Evolutionary conservation across 2,329 filamentous ascomycete genomes (phyloP).

Genomic region (Verticillium isaacii): DNA sequence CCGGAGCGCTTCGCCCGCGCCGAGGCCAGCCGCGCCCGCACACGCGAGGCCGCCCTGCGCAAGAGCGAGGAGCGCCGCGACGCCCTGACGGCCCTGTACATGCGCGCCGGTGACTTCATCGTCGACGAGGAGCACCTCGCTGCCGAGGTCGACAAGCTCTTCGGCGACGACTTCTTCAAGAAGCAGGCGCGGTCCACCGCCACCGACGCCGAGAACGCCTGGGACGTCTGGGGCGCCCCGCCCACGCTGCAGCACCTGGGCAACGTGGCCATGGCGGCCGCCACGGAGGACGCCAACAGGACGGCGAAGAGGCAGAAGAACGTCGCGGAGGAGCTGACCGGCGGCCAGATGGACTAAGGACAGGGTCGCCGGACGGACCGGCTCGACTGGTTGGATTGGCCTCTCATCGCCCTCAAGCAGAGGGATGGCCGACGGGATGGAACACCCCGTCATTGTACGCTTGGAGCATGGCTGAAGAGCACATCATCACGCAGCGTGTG

Average conservation of each 20-base stretch:
- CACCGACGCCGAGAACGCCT: slow-evolving; percentile 38
- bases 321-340: slow-evolving; percentile 55
- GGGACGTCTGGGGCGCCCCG: slow-evolving; percentile 45
- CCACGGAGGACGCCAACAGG: slow-evolving; percentile 34
- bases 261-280: slow-evolving; percentile 19
- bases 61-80: slow-evolving; percentile 61
- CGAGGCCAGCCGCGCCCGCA: slow-evolving; percentile 31
- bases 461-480: neutral
- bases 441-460: neutral
- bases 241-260: slow-evolving; percentile 37
- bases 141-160: slow-evolving; percentile 68
- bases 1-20: slow-evolving; percentile 55
- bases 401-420: neutral
- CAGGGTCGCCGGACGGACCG: too few relatives aligned
- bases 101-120: slow-evolving; percentile 84
- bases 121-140: slow-evolving; percentile 74
- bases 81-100: slow-evolving; percentile 81
- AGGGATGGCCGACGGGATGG: neutral
- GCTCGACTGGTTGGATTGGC: neutral
- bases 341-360: slow-evolving; percentile 46
- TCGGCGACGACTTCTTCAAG: slow-evolving; percentile 57
- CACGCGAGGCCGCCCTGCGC: slow-evolving; percentile 36
- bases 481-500: neutral
- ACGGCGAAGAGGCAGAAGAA: slow-evolving; percentile 48
- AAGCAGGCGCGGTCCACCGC: slow-evolving; percentile 29